Conservation (phyloP, 2,329 filamentous ascomycete species). For the Penicillium verrucosum region DNA sequence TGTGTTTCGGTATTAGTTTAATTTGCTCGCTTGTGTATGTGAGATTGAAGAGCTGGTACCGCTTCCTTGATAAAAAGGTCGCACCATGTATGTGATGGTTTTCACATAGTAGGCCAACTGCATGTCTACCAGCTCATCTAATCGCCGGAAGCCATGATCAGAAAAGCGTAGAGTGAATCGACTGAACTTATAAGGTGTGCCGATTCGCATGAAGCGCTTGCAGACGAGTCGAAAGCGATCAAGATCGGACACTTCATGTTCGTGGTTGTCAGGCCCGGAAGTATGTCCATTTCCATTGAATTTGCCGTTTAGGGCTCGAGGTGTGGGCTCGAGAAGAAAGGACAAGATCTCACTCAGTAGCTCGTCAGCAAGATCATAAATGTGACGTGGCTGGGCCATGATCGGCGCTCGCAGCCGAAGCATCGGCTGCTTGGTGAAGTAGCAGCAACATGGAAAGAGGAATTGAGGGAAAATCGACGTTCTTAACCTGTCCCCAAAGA, state of each 20-base stretch:
- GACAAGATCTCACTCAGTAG: constrained; percentile 34
- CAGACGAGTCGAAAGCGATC: constrained; percentile 43
- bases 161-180: constrained; percentile 39
- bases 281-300: constrained; percentile 2
- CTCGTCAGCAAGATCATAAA: constrained; percentile 38
- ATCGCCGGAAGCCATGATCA: constrained; percentile 32
- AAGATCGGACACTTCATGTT: constrained; percentile 34
- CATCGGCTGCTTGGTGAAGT: constrained; percentile 30
- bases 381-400: constrained; percentile 34
- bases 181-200: constrained; percentile 39
- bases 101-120: constrained; percentile 38
- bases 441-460: constrained; percentile 33
- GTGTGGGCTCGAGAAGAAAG: constrained; percentile 25
- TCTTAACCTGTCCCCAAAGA: constrained; percentile 10
- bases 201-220: constrained; percentile 40
- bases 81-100: constrained; percentile 41
- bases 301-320: constrained; percentile 7
- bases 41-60: constrained; percentile 30
- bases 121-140: constrained; percentile 36
- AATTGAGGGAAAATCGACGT: constrained; percentile 7
- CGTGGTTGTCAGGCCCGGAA: constrained; percentile 9
- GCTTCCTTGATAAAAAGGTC: constrained; percentile 40
- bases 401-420: constrained; percentile 33
- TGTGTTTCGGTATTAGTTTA: constrained; percentile 24
- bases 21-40: not conserved